Conservation (phyloP, 1,284 basidiomycete species). For the Microbotryomycetes sp. region DNA sequence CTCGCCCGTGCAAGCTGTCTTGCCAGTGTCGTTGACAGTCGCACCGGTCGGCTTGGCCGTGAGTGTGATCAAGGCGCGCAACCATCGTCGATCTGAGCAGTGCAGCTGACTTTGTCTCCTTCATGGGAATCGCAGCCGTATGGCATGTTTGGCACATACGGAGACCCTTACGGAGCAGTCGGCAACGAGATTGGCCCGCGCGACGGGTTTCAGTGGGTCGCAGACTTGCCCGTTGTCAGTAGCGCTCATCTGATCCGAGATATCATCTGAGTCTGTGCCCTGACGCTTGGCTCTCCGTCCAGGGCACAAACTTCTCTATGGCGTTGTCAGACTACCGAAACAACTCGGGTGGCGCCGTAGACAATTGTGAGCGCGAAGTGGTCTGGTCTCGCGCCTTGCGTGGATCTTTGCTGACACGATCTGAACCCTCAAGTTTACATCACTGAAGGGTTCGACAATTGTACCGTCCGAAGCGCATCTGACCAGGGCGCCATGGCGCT, state of each 20-base stretch:
- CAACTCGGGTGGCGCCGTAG: conserved; percentile 20
- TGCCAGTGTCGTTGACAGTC: conserved; percentile 17
- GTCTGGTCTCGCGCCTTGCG: conserved; percentile 41
- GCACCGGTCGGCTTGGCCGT: conserved; percentile 4
- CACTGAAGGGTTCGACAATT: background rate
- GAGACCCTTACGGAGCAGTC: too few species aligned
- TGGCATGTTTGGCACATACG: too few species aligned
- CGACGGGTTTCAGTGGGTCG: background rate
- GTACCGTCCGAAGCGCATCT: background rate
- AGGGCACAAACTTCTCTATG: conserved; percentile 20
- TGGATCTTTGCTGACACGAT: background rate
- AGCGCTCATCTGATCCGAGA: background rate
- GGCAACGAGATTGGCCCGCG: too few species aligned
- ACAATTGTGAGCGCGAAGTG: conserved; percentile 10
- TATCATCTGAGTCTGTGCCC: background rate
- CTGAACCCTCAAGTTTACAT: background rate
- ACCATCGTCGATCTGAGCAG: too few species aligned
- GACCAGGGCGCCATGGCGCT: background rate
- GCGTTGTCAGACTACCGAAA: conserved; percentile 26
- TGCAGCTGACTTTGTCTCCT: too few species aligned
- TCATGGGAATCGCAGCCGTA: too few species aligned
- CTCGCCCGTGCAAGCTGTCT: background rate
- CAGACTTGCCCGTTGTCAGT: conserved; percentile 2
- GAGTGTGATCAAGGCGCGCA: too few species aligned
- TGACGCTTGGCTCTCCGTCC: background rate